These are phyloP conservation scores for Erysimum cheiranthoides DNA, from an alignment of 345 rosid species.

Conservation along the genomic window DNA sequence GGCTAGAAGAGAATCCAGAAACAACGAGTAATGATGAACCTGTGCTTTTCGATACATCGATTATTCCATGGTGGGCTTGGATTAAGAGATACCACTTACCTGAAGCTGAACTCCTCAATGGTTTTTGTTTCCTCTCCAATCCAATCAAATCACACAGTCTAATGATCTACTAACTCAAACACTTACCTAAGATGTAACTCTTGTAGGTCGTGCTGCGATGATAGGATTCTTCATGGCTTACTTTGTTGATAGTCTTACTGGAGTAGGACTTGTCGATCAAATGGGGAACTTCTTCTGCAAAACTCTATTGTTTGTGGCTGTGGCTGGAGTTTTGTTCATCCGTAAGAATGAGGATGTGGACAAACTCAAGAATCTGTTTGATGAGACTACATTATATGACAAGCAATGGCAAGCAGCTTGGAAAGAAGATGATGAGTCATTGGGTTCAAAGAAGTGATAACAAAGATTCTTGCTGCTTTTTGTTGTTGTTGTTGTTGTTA, in stretches of 20 bases:
- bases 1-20: slow-evolving; percentile 82
- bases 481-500: neutral
- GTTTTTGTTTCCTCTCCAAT: slow-evolving; percentile 47
- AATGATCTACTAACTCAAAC: neutral
- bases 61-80: slow-evolving; percentile 98
- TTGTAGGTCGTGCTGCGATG: slow-evolving; percentile 88
- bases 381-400: slow-evolving; percentile 88
- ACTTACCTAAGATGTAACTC: neutral
- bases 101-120: slow-evolving; percentile 89
- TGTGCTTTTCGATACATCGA: slow-evolving; percentile 82
- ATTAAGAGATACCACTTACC: slow-evolving; percentile 90
- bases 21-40: slow-evolving; percentile 77
- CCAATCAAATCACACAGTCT: neutral
- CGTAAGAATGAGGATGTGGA: slow-evolving; percentile 91
- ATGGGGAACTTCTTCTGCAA: slow-evolving; percentile 92
- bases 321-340: slow-evolving; percentile 73
- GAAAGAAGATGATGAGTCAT: slow-evolving; percentile 62
- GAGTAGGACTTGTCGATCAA: slow-evolving; percentile 87
- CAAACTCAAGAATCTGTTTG: slow-evolving; percentile 68
- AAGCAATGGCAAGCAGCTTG: slow-evolving; percentile 98
- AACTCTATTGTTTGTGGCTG: slow-evolving; percentile 77
- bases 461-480: neutral
- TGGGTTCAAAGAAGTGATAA: slow-evolving; percentile 33
- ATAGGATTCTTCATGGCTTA: slow-evolving; percentile 93
- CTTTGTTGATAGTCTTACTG: slow-evolving; percentile 84